Percentiles rank a stretch among this genome's conserved stretches.
These are phyloP conservation scores for Trichoderma lentiforme DNA, from an alignment of 2,329 filamentous ascomycete species.

Conservation along the genomic window DNA sequence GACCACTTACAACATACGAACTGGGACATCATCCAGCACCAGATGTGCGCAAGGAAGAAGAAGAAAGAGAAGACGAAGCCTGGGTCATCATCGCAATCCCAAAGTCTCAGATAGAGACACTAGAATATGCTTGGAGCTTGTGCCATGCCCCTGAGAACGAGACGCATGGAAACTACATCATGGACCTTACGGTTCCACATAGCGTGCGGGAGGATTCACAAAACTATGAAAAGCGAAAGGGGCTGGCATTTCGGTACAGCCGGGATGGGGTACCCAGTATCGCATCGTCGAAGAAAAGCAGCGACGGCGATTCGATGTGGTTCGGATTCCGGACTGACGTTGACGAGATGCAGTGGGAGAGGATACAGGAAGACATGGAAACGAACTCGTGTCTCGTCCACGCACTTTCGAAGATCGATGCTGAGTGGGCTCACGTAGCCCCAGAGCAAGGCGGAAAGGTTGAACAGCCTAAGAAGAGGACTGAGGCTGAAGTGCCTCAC, in stretches of 20 bases:
- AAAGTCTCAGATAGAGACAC: slow-evolving; percentile 19
- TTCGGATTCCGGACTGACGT: background rate
- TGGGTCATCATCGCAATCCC: slow-evolving; percentile 25
- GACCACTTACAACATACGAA: slow-evolving; percentile 19
- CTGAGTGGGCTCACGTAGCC: background rate
- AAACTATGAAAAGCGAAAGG: background rate
- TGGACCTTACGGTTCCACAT: background rate
- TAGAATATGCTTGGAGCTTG: slow-evolving; percentile 24
- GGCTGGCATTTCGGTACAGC: slow-evolving; percentile 4
- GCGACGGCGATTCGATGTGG: background rate
- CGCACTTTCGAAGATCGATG: background rate
- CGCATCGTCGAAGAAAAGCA: background rate
- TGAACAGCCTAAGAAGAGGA: background rate
- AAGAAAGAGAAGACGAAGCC: slow-evolving; percentile 9
- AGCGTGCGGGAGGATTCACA: background rate
- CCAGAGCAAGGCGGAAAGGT: background rate
- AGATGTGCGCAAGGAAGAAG: slow-evolving; percentile 9
- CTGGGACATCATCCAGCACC: background rate
- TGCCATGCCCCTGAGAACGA: background rate
- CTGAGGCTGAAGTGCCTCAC: background rate
- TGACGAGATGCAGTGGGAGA: background rate
- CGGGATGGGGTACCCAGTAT: slow-evolving; percentile 5
- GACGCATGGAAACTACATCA: background rate
- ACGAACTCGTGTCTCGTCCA: slow-evolving; percentile 1
- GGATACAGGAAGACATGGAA: background rate